Conservation (phyloP, 129 eudicot genomes). For the Kitagawia praeruptora region DNA sequence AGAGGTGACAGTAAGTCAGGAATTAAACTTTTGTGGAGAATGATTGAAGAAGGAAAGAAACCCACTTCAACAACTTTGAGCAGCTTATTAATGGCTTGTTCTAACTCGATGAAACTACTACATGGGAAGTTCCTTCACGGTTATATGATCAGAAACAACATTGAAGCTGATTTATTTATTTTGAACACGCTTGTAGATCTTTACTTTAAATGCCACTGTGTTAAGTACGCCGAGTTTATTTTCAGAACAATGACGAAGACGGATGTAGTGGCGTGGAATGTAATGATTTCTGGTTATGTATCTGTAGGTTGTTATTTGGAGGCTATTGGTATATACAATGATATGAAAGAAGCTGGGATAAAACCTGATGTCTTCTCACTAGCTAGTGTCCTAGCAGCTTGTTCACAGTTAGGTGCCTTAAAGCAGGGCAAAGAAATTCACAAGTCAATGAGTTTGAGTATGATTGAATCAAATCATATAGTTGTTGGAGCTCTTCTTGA, state of each 20-base stretch:
- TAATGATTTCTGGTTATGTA: conserved; percentile 18
- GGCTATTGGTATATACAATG: conserved; percentile 8
- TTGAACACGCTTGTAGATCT: conserved; percentile 13
- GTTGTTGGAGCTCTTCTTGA: conserved; percentile 13
- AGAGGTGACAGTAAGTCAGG: conserved; percentile 11
- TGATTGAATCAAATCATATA: conserved; percentile 8
- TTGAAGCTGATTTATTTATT: conserved; percentile 11
- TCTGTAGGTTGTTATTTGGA: conserved; percentile 8
- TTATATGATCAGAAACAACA: conserved; percentile 12
- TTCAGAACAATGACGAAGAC: conserved; percentile 11
- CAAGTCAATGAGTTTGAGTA: conserved; percentile 8
- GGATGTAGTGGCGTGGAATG: conserved; percentile 15
- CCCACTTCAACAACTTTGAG: conserved; percentile 17
- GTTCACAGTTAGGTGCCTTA: conserved; percentile 17
- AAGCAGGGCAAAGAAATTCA: conserved; percentile 14
- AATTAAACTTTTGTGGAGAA: conserved; percentile 9
- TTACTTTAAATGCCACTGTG: conserved; percentile 2
- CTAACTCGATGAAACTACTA: conserved; percentile 4
- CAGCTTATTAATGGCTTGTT: conserved; percentile 15
- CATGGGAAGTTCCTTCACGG: conserved; percentile 16
- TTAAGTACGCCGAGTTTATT: conserved; percentile 2
- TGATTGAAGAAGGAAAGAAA: conserved; percentile 8
- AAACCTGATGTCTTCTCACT: conserved; percentile 9
- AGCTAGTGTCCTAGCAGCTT: conserved; percentile 10
- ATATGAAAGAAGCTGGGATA: conserved; percentile 10